These are phyloP conservation scores for Lactarius pseudohatsudake DNA, from an alignment of 768 basidiomycete genomes.

Conservation along the genomic window DNA sequence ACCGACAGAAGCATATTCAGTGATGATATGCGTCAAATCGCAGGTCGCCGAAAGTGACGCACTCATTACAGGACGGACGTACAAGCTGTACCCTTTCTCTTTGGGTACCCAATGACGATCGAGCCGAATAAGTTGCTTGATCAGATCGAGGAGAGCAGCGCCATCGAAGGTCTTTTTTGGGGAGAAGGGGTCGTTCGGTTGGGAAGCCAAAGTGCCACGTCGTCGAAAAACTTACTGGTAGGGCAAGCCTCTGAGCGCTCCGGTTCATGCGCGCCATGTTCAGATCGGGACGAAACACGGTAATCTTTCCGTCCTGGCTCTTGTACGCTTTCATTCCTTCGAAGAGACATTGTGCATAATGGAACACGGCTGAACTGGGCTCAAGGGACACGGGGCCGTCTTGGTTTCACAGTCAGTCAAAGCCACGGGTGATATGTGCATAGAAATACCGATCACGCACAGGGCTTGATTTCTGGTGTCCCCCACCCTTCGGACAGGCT, in stretches of 20 bases:
- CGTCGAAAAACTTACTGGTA: conserved; percentile 31
- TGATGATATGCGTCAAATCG: background rate
- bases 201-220: background rate
- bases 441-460: conserved; percentile 32
- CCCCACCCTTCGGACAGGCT: conserved; percentile 44
- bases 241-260: conserved; percentile 43
- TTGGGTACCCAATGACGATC: conserved; percentile 54
- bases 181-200: background rate
- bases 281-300: conserved; percentile 52
- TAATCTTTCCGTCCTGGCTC: conserved; percentile 43
- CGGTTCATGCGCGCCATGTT: conserved; percentile 54
- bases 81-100: conserved; percentile 49
- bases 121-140: conserved; percentile 47
- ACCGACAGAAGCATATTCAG: background rate
- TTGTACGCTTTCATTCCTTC: conserved; percentile 56
- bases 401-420: conserved; percentile 26
- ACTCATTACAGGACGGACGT: conserved; percentile 48
- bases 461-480: conserved; percentile 45
- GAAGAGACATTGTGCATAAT: conserved; percentile 52
- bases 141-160: conserved; percentile 42
- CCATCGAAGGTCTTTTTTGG: conserved; percentile 41
- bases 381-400: conserved; percentile 49
- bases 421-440: background rate
- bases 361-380: conserved; percentile 52
- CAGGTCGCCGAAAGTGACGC: conserved; percentile 3